A percentile compares a stretch with the other conserved stretches of the same genome.
These are phyloP conservation scores for Hyaloscypha bicolor DNA, from an alignment of 495 filamentous ascomycete genomes.

Conservation along the genomic window DNA sequence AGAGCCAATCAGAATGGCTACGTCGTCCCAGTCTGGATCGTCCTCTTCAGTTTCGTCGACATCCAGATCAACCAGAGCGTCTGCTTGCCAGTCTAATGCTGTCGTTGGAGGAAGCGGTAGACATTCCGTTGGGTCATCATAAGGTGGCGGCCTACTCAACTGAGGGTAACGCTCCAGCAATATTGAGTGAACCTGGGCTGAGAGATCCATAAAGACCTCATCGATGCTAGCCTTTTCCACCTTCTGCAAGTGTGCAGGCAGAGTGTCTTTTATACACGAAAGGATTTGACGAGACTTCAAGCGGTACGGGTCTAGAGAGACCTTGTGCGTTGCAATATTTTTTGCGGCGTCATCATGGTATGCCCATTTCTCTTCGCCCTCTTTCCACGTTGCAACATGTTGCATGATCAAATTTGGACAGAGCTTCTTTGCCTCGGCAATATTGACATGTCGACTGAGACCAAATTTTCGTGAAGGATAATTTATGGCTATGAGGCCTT, in stretches of 20 bases:
- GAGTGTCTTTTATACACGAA: conserved; percentile 72
- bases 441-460: conserved; percentile 72
- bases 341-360: conserved; percentile 78
- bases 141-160: conserved; percentile 60
- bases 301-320: conserved; percentile 90
- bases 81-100: conserved; percentile 78
- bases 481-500: conserved; percentile 91
- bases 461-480: conserved; percentile 85
- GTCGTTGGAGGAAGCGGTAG: conserved; percentile 76
- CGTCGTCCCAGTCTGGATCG: conserved; percentile 95
- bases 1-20: conserved; percentile 80
- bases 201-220: conserved; percentile 92
- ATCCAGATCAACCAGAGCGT: conserved; percentile 78
- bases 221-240: conserved; percentile 91
- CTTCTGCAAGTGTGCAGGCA: conserved; percentile 63
- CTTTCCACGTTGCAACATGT: conserved; percentile 93
- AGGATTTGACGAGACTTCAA: conserved; percentile 83
- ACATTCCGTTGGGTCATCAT: conserved; percentile 70
- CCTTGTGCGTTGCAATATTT: conserved; percentile 86
- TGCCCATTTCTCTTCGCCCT: conserved; percentile 88
- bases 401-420: conserved; percentile 85
- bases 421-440: conserved; percentile 81
- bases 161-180: conserved; percentile 81
- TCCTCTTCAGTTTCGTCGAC: conserved; percentile 71
- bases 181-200: conserved; percentile 74